Evolutionary conservation across 441 rosid genomes (phyloP).

Genomic region (Syzygium syzygioides): DNA sequence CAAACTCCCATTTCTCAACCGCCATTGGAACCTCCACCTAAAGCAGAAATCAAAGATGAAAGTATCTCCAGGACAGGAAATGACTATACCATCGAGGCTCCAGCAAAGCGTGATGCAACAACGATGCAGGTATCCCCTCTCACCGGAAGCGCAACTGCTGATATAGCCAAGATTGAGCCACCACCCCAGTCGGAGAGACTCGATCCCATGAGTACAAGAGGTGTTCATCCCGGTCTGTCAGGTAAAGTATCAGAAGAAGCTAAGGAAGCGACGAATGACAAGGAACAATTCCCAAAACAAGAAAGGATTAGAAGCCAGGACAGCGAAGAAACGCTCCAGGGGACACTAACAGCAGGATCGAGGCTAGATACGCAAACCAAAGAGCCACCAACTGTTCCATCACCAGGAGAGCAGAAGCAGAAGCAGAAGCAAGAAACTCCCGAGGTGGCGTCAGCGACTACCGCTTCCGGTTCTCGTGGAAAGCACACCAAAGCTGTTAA

Average conservation of each 20-base stretch:
- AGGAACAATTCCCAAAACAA: conserved; percentile 10
- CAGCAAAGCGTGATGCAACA: not conserved
- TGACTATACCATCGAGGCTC: not conserved
- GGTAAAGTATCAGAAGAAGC: not conserved
- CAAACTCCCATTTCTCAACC: not conserved
- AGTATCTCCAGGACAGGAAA: not conserved
- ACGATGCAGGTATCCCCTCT: not conserved
- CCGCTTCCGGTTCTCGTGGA: conserved; percentile 17
- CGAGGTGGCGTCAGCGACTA: conserved; percentile 15
- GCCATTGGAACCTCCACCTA: not conserved
- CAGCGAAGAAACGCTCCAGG: conserved; percentile 12
- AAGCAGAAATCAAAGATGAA: not conserved
- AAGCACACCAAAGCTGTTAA: conserved; percentile 27
- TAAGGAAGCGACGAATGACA: conserved; percentile 14
- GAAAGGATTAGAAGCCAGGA: conserved; percentile 5
- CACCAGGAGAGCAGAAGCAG: conserved; percentile 18
- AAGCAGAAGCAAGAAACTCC: conserved; percentile 13
- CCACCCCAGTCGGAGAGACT: not conserved
- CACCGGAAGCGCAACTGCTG: not conserved
- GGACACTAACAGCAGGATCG: conserved; percentile 13
- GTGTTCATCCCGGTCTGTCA: not conserved
- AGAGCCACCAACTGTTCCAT: conserved; percentile 4
- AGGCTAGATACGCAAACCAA: conserved; percentile 21
- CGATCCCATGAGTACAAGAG: not conserved
- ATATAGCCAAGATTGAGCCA: not conserved